Evolutionary conservation across 306 rosid genomes (phyloP).

Genomic region (Herpetospermum pedunculosum): DNA sequence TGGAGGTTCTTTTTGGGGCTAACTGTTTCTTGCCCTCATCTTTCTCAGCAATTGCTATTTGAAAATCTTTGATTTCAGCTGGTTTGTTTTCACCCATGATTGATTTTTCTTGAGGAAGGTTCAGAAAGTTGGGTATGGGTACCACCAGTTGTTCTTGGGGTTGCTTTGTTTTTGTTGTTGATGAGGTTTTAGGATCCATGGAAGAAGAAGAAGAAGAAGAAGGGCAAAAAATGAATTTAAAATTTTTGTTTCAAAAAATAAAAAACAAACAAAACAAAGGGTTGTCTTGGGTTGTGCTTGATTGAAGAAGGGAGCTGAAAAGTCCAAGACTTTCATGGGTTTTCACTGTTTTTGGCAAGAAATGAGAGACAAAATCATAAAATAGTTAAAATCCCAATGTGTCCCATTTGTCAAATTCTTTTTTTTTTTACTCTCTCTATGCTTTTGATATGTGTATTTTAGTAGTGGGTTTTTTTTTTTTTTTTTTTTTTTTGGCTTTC

Average conservation of each 20-base stretch:
- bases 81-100: constrained; percentile 64
- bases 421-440: background rate
- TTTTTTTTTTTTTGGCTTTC: background rate
- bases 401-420: constrained; percentile 25
- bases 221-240: background rate
- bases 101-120: constrained; percentile 29
- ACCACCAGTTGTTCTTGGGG: constrained; percentile 31
- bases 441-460: background rate
- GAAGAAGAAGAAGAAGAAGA: constrained; percentile 22
- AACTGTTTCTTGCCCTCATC: constrained; percentile 56
- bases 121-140: constrained; percentile 49
- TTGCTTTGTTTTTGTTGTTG: constrained; percentile 44
- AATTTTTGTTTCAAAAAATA: background rate
- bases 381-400: constrained; percentile 40
- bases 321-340: constrained; percentile 67
- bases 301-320: constrained; percentile 70
- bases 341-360: constrained; percentile 81
- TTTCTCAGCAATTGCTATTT: constrained; percentile 54
- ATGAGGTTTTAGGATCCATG: constrained; percentile 91
- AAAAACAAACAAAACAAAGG: background rate
- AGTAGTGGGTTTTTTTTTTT: background rate
- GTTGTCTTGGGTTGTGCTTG: constrained; percentile 13
- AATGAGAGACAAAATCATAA: constrained; percentile 16
- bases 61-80: constrained; percentile 61
- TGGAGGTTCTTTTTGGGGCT: constrained; percentile 83